Base-by-base conservation (phyloP, 1,284 basidiomycete species). In the Baeospora myosura region DNA sequence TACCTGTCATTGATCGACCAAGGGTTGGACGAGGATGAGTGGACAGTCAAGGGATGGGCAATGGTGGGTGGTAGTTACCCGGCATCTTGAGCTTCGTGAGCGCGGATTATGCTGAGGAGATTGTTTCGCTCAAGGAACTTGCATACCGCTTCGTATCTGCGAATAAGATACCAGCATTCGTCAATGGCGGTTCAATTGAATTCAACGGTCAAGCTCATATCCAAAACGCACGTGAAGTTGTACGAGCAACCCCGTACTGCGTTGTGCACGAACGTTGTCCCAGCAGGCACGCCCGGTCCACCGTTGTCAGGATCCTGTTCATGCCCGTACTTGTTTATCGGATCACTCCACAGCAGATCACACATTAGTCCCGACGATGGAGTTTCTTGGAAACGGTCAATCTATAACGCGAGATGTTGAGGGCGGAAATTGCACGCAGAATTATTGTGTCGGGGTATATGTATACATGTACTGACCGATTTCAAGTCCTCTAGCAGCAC, bases 221-320 rank as follows among this genome's bases (percentile, higher is more conserved):
- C n/a, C n/a, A n/a, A n/a, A n/a, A 28, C 8, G 26, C 8, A 28
- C 26, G n/a, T 28, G 26, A 28, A 28, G 26, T 8, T 8, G n/a
- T 28, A 14, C 8, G 26, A 28, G 26, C 26, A 28, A 8, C 26
- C 14, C 8, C 26, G n/a, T 8, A 28, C 26, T 8, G 8, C 8
- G n/a, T 28, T 28, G 26, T 8, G n/a, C 8, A 28, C 8, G 26
- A 28, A 28, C 0, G 68, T 66, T 8, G 71, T 69, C 1, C 74
- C 75, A 0, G 59, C 57, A 1, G 63, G 57, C 20, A 72, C 38
- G 0, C 56, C 60, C 5, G 62, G 62, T 5, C 62, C 59, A 32
- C 67, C 58, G 26, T 14, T 28, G n/a, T 28, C 26, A 8, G n/a
- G n/a, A 8, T 8, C 14, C 26, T 28, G 8, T 14, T 28, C 26